Percentiles rank a stretch among this genome's conserved stretches.
These are phyloP conservation scores for Mycena floridula DNA, from an alignment of 768 basidiomycete genomes.

Conservation along the genomic window DNA sequence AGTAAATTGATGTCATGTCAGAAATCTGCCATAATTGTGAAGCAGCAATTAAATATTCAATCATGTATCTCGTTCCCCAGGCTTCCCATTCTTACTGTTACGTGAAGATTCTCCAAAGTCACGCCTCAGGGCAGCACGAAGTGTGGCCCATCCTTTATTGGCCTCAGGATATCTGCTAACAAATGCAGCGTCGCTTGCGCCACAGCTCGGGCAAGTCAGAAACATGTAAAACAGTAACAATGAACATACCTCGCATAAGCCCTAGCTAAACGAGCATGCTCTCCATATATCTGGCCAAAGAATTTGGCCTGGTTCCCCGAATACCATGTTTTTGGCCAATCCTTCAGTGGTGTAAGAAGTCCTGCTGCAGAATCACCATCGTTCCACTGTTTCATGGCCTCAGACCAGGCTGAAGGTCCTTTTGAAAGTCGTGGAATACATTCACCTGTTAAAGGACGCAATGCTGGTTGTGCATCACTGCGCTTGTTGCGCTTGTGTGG, in stretches of 20 bases:
- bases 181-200: neutral
- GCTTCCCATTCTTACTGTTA: neutral
- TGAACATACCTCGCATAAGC: no score
- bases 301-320: slow-evolving; percentile 9
- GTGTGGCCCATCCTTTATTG: neutral
- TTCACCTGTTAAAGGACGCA: slow-evolving; percentile 12
- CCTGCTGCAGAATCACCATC: slow-evolving; percentile 13
- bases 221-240: no score
- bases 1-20: no score
- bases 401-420: slow-evolving; percentile 14
- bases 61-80: neutral
- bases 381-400: slow-evolving; percentile 22
- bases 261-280: no score
- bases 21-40: no score
- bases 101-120: neutral
- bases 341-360: slow-evolving; percentile 14
- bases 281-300: neutral
- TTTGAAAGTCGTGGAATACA: slow-evolving; percentile 12
- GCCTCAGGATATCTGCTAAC: neutral
- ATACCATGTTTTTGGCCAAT: slow-evolving; percentile 23
- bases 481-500: neutral
- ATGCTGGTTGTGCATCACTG: slow-evolving; percentile 8
- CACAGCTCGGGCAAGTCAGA: neutral
- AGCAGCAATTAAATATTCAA: no score
- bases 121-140: neutral